Evolutionary conservation across 306 rosid genomes (phyloP).

Genomic region (Gillenia trifoliata): DNA sequence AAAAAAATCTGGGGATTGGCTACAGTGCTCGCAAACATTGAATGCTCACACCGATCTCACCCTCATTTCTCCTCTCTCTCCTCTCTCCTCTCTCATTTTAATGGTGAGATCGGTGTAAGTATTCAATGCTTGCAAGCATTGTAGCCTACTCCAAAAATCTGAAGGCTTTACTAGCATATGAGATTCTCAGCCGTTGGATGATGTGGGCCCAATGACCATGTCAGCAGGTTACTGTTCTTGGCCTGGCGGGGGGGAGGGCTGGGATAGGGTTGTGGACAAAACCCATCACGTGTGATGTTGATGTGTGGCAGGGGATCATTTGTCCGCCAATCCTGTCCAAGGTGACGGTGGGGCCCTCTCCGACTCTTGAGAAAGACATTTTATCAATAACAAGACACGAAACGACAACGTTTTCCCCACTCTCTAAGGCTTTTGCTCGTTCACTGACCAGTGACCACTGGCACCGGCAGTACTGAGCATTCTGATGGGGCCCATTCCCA

Average conservation of each 20-base stretch:
- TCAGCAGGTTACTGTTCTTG: neutral
- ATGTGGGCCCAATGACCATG: neutral
- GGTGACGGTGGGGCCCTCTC: neutral
- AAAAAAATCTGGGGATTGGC: no score
- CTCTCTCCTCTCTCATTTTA: no score
- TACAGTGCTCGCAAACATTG: no score
- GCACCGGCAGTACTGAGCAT: neutral
- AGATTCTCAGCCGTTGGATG: neutral
- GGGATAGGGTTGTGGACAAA: slow-evolving; percentile 11
- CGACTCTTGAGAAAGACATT: neutral
- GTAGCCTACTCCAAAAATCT: no score
- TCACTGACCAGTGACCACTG: neutral
- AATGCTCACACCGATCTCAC: no score
- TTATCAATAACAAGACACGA: neutral
- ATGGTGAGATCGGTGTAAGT: no score
- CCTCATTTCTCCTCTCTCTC: no score
- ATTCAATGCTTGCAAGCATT: no score
- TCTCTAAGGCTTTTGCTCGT: slow-evolving; percentile 4
- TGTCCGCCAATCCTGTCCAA: neutral
- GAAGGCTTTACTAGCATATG: neutral
- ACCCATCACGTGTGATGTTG: slow-evolving; percentile 42
- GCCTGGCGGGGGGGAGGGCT: neutral
- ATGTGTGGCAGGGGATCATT: slow-evolving; percentile 28
- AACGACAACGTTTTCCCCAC: slow-evolving; percentile 7
- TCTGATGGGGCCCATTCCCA: slow-evolving; percentile 16